Base-by-base conservation (phyloP, 2,329 filamentous ascomycete species). In the Beauveria rudraprayagi region DNA sequence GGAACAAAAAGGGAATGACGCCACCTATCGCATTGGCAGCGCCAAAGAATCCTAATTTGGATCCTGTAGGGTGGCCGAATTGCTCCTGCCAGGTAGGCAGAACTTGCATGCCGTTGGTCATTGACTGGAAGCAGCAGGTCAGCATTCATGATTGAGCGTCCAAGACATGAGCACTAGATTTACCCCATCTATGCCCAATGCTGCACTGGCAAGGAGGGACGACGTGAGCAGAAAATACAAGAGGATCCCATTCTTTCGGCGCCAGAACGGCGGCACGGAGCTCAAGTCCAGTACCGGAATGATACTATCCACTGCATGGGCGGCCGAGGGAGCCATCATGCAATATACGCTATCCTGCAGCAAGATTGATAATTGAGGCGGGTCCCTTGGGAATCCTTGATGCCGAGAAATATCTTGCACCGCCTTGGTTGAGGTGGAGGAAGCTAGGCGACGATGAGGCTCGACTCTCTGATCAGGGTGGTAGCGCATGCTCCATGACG, bases 171-270 rank as follows among this genome's bases (percentile, higher is more conserved):
- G n/a, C 2, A 3, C 43, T 2, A 9, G 22, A 69, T 72, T 65
- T 67, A 75, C 73, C 19, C 75, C 76, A 44, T 77, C 76, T 47
- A 77, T 76, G 16, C 76, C 76, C 30, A 75, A 67, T 3, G 75
- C 74, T 26, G 73, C 72, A 62, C 75, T 77, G 40, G 75, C 73
- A 37, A 77, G 65, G 1, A 77, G 68, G 5, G 75, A 77, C 0
- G 76, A 77, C 0, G 76, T 77, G 17, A 77, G 70, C 3, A 77
- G 65, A 43, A 77, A 77, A 64, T 77, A 77, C 4, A 77, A 66
- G 17, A 77, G 65, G 3, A 76, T 67, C 1, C 75, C 75, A 70
- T 78, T 78, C 52, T 75, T 77, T 14, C 73, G 64, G 11, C 67
- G 67, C 68, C 71, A 75, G 56, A 75, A 75, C 0, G 71, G 72